Base-by-base conservation (phyloP, 2,329 filamentous ascomycete genomes). In the Raffaelea albimanens region DNA sequence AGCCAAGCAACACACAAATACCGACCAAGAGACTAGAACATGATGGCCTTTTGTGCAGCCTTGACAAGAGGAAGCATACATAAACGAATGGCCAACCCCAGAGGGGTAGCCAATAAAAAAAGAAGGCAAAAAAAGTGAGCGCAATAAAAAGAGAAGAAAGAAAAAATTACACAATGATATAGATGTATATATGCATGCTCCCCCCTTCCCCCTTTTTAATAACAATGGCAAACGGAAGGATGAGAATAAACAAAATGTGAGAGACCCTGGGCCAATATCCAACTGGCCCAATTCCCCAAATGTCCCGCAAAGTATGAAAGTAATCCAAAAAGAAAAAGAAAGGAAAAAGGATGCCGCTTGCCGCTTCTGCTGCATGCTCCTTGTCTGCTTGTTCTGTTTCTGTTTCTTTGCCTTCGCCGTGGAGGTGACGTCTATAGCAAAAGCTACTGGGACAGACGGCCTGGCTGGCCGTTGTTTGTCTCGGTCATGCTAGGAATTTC, bases 401-500 rank as follows among this genome's bases (percentile, higher is more conserved):
- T 29, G 13, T 29, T 29, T 7, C 13, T 29, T 29, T 29, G 25
- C 25, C 13, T 29, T 29, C 25, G 25, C 13, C 25, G 25, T 22
- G 23, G 38, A 36, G 21, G 10, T 18, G 21, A 29, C 7, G 7
- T 38, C 18, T 5, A 44, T 10, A 21, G 25, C 14, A 4, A 36
- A 36, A 23, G 36, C 42, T 40, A 53, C 40, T 52, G 48, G 4
- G 52, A 54, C 21, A 54, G 44, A 2, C 49, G 51, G 9, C 43
- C 40, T 18, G 21, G 21, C 14, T 43, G 20, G 43, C 43, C n/a
- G 43, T 25, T 22, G 29, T 21, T 31, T 16, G 45, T n/a, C 16
- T 50, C 49, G 11, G 42, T 20, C n/a, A 46, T 36, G n/a, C 14
- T 19, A 9, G 53, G 53, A 18, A 56, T 40, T 43, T 56, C 52